phyloP scores from a whole-genome alignment of 2,329 filamentous ascomycete genomes.

The Verticillium nubilum region DNA sequence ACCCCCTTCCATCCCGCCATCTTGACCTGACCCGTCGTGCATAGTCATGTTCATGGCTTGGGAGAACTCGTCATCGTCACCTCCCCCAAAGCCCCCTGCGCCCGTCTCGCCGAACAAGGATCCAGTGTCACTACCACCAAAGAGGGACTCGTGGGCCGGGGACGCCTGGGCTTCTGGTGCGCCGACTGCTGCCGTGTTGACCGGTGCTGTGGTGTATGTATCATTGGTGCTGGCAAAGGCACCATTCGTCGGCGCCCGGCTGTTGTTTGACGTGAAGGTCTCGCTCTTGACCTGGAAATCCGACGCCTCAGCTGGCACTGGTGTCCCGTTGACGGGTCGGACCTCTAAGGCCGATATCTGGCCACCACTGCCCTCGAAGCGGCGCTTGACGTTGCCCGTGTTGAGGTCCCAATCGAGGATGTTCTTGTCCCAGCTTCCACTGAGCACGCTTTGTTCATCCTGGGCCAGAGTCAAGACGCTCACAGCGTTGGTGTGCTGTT shows the following conservation, averaged over 20 bases:
- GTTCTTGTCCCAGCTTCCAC: constrained; percentile 94
- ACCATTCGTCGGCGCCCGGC: constrained; percentile 47
- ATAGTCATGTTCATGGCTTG: constrained; percentile 59
- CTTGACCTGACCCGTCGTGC: constrained; percentile 30
- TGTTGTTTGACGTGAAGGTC: constrained; percentile 74
- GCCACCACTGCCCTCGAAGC: constrained; percentile 70
- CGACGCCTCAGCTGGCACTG: constrained; percentile 67
- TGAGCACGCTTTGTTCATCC: constrained; percentile 82
- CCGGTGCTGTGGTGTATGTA: not conserved
- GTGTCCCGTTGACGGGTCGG: constrained; percentile 68
- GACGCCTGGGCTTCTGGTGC: constrained; percentile 58
- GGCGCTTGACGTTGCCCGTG: constrained; percentile 68
- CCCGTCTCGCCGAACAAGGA: constrained; percentile 81
- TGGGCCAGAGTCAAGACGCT: constrained; percentile 77
- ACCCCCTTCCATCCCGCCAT: constrained; percentile 21
- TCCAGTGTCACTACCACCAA: constrained; percentile 72
- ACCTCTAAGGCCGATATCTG: constrained; percentile 89
- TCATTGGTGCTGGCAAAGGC: constrained; percentile 1
- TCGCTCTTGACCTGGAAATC: constrained; percentile 54
- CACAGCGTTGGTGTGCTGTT: constrained; percentile 84
- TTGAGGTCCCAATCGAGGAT: constrained; percentile 95
- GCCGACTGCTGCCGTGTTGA: constrained; percentile 8
- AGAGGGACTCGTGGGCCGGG: constrained; percentile 73
- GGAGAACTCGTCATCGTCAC: constrained; percentile 81
- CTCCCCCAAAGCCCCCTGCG: constrained; percentile 50